These are phyloP conservation scores for Suillus decipiens DNA, from an alignment of 768 basidiomycete genomes.

Conservation along the genomic window DNA sequence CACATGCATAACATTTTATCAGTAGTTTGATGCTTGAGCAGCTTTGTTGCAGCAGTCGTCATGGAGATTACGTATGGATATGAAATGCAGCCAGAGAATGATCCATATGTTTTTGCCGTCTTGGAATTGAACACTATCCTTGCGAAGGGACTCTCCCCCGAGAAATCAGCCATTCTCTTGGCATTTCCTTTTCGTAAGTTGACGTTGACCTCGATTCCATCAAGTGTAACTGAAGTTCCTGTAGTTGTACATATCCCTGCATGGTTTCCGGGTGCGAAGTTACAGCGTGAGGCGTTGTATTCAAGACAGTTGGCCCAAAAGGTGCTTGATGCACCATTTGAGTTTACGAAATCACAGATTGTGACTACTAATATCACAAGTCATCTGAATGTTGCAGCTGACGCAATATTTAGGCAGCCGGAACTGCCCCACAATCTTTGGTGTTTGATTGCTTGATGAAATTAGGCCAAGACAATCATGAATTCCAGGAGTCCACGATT, in stretches of 20 bases:
- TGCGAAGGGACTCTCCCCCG: slow-evolving; percentile 17
- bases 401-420: slow-evolving; percentile 18
- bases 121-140: slow-evolving; percentile 16
- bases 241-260: slow-evolving; percentile 23
- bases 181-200: slow-evolving; percentile 26
- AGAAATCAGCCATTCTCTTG: slow-evolving; percentile 21
- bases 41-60: slow-evolving; percentile 23
- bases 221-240: background rate
- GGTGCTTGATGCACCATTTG: slow-evolving; percentile 23
- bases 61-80: slow-evolving; percentile 28
- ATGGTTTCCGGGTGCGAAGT: slow-evolving; percentile 21
- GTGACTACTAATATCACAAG: background rate
- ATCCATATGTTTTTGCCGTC: slow-evolving; percentile 21
- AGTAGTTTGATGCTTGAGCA: slow-evolving; percentile 7
- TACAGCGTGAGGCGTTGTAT: slow-evolving; percentile 14
- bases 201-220: background rate
- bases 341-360: slow-evolving; percentile 24
- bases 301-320: slow-evolving; percentile 18
- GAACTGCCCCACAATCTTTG: slow-evolving; percentile 24
- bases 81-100: slow-evolving; percentile 19
- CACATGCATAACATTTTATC: background rate
- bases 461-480: slow-evolving; percentile 5
- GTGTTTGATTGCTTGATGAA: slow-evolving; percentile 22
- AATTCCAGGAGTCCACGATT: slow-evolving; percentile 21
- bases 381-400: background rate